These are phyloP conservation scores for Suillus lakei DNA, from an alignment of 768 basidiomycete species.

Conservation along the genomic window DNA sequence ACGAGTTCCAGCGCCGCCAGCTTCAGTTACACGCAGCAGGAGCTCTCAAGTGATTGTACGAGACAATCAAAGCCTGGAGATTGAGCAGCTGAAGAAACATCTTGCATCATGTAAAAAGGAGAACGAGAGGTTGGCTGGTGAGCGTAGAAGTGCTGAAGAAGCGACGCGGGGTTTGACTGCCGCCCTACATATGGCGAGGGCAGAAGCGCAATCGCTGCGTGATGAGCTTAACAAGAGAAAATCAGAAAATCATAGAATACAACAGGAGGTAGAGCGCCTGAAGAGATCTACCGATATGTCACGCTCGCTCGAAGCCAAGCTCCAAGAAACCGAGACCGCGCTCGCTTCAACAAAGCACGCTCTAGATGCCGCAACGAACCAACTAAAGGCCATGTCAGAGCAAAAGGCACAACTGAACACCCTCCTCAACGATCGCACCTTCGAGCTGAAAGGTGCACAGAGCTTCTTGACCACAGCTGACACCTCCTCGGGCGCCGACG, in stretches of 20 bases:
- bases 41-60: not conserved
- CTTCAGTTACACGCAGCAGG: not conserved
- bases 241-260: not conserved
- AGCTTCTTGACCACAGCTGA: constrained; percentile 53
- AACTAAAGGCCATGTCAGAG: constrained; percentile 1
- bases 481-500: constrained; percentile 48
- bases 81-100: not conserved
- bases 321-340: not conserved
- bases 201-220: not conserved
- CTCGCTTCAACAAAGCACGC: not conserved
- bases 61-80: not conserved
- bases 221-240: not conserved
- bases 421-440: constrained; percentile 45
- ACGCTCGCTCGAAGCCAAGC: not conserved
- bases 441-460: constrained; percentile 50
- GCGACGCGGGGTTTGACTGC: not conserved
- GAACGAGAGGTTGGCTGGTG: not conserved
- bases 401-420: constrained; percentile 20
- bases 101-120: not conserved
- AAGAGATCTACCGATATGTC: not conserved
- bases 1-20: not conserved
- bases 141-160: too few species aligned
- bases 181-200: too few species aligned
- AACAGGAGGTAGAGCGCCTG: not conserved
- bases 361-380: not conserved